Evolutionary conservation across 2,329 filamentous ascomycete genomes (phyloP), one percentile per base, ranked within the genome.

Genomic region (Cytospora leucostoma): DNA sequence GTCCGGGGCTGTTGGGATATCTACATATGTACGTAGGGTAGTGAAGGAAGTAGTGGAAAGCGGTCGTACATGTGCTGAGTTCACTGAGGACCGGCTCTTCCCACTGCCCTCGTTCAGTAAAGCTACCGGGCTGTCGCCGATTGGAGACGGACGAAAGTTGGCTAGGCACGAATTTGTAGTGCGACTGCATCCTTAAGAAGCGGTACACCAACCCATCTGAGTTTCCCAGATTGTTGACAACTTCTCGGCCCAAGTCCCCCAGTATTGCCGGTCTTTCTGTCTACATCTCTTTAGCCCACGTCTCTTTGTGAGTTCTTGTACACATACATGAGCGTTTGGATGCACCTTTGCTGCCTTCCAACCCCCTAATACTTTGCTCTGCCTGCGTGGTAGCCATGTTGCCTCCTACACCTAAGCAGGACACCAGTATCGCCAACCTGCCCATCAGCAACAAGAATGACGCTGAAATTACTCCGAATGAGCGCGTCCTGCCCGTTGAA

Each of bases 401-500:
- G 37, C 19, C 51, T 21, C 50, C 37, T 21, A 49, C 27, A n/a
- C 51, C 37, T 13, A 49, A n/a, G 13, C 37, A 49, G 49, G 27
- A 55, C 37, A 55, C 54, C 58, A 37, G 33, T 38, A 61, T 19
- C n/a, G 44, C 58, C 7, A 37, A 27, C 13, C 44, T 61, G 59
- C 38, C 51, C 19, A 33, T 21, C 38, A 19, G 38, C 33, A 27
- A 47, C 11, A 60, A 54, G 19, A 50, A 56, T 34, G 21, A 56
- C 35, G 35, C 49, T 32, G 44, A 38, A 12, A 61, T 52, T 27
- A 56, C 62, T 50, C 58, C 65, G 52, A 55, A 53, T n/a, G 66
- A 66, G 27, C 66, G 65, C 5, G 60, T 59, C 21, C 37, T 63
- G 44, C 66, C 67, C 8, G 58, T 61, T 15, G 74, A 79, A 32